These are phyloP conservation scores for Erysimum cheiranthoides DNA, from an alignment of 345 rosid species.

Conservation along the genomic window DNA sequence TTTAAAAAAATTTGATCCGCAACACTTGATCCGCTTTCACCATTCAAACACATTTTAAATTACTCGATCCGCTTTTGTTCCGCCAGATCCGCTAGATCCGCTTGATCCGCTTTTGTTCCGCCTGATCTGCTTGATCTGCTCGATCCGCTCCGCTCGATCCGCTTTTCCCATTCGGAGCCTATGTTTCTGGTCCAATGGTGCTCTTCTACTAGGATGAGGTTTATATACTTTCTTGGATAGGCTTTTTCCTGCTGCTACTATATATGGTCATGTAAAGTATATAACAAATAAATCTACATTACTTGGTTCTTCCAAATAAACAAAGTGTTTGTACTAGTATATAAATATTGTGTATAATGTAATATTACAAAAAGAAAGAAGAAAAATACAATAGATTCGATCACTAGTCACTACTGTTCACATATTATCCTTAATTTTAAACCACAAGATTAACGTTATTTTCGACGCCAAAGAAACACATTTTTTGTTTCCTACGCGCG, in stretches of 20 bases:
- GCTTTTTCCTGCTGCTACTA: constrained; percentile 71
- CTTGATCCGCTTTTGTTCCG: too few species aligned
- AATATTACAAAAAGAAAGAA: neutral
- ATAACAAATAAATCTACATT: neutral
- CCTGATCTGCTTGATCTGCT: too few species aligned
- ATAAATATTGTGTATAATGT: constrained; percentile 30
- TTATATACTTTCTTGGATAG: constrained; percentile 90
- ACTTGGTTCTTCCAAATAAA: neutral
- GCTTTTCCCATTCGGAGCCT: too few species aligned
- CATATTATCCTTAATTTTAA: neutral
- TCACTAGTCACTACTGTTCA: neutral
- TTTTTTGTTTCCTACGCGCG: constrained; percentile 20
- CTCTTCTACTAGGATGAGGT: constrained; percentile 93
- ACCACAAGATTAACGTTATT: constrained; percentile 20
- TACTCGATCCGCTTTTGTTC: too few species aligned
- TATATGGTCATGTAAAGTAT: constrained; percentile 75
- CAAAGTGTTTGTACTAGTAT: neutral
- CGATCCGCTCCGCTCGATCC: too few species aligned
- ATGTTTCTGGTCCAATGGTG: constrained; percentile 58
- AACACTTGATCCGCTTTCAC: too few species aligned
- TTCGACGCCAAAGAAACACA: neutral
- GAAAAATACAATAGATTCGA: neutral
- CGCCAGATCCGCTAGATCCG: too few species aligned
- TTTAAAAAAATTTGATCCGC: too few species aligned
- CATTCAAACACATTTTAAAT: too few species aligned